A percentile compares a stretch with the other conserved stretches of the same genome.
These are phyloP conservation scores for Leccinum ponderosum DNA, from an alignment of 1,284 basidiomycete species.

Conservation along the genomic window DNA sequence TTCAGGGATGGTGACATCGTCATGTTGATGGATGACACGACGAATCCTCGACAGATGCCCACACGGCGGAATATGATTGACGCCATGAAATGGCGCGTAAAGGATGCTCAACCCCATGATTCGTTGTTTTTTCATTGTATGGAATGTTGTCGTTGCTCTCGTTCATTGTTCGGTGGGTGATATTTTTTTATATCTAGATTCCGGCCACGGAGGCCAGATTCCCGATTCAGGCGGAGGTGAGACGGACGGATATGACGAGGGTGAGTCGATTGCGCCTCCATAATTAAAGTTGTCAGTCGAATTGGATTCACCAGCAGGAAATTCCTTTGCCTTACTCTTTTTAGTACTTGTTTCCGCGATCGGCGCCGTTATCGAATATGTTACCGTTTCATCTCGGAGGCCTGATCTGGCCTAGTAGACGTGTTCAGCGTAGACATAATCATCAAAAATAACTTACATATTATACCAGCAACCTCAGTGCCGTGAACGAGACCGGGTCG, in stretches of 20 bases:
- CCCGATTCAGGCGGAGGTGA: slow-evolving; percentile 71
- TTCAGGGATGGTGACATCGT: slow-evolving; percentile 74
- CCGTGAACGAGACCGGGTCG: too few species aligned
- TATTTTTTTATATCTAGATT: slow-evolving; percentile 43
- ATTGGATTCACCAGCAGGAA: neutral
- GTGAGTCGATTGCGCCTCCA: slow-evolving; percentile 31
- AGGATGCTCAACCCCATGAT: slow-evolving; percentile 72
- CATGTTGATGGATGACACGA: slow-evolving; percentile 74
- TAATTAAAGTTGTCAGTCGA: neutral
- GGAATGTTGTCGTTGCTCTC: slow-evolving; percentile 17
- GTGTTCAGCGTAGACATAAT: too few species aligned
- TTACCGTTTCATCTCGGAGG: too few species aligned
- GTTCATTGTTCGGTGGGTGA: neutral
- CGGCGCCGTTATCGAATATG: too few species aligned
- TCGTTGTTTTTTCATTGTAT: slow-evolving; percentile 87
- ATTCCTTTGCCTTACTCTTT: too few species aligned
- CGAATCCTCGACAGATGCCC: slow-evolving; percentile 61
- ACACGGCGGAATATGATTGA: slow-evolving; percentile 80
- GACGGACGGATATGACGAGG: slow-evolving; percentile 69
- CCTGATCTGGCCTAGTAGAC: too few species aligned
- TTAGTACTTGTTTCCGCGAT: too few species aligned
- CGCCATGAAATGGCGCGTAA: slow-evolving; percentile 88
- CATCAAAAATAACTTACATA: too few species aligned
- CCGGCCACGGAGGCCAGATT: slow-evolving; percentile 85
- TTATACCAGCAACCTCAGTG: too few species aligned